Evolutionary conservation across 257 asterid species (phyloP).

Genomic region (Agastache rugosa): DNA sequence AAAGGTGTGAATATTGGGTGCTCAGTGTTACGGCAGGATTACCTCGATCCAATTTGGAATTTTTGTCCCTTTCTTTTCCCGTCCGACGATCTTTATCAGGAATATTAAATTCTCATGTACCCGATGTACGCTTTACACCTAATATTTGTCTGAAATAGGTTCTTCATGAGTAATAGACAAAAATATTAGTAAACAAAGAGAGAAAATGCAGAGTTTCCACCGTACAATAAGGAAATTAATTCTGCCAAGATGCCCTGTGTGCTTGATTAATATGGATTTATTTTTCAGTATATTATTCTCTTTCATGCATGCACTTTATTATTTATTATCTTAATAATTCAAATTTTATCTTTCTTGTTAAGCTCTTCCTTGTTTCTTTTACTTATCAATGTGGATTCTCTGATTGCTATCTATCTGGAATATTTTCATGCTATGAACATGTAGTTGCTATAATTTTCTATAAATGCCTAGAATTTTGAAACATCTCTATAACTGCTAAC

Average conservation of each 20-base stretch:
- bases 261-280: background rate
- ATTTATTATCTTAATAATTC: background rate
- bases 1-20: background rate
- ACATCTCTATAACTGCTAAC: too few species aligned
- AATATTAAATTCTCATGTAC: background rate
- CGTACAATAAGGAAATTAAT: too few species aligned
- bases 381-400: background rate
- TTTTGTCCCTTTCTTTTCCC: background rate
- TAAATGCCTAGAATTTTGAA: background rate
- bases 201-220: too few species aligned
- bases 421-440: background rate
- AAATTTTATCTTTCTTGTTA: background rate
- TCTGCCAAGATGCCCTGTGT: background rate
- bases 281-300: background rate
- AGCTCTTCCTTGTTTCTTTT: background rate
- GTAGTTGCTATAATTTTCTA: background rate
- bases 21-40: background rate
- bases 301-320: background rate
- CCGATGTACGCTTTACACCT: too few species aligned
- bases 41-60: background rate
- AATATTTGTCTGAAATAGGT: background rate
- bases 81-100: constrained; percentile 5
- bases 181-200: too few species aligned
- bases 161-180: too few species aligned
- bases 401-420: background rate